Evolutionary conservation across 2,329 filamentous ascomycete species (phyloP), one percentile per base, ranked within the genome.

Genomic region (Knufia fluminis): DNA sequence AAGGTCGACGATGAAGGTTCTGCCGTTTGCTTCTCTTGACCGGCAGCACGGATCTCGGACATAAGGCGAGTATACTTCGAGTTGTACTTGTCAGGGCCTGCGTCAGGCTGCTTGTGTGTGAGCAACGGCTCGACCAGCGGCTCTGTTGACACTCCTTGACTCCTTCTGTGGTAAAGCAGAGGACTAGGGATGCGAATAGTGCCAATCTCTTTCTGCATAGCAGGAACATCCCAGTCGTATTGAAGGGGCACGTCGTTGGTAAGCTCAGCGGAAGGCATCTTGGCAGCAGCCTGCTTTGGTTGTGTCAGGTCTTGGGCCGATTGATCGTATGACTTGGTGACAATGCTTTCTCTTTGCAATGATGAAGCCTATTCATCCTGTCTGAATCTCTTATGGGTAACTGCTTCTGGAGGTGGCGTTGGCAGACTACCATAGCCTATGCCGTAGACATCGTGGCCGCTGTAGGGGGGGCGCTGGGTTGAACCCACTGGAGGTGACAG

Each of bases 121-220:
- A 14, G 2, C 9, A 7, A 12, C 23, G 19, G 19, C 28, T 41
- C 17, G 17, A 31, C 26, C 20, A 39, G 16, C 12, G 28, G 22
- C 16, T 35, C 16, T 38, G 42, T 19, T 9, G 38, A 42, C 10
- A 12, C 23, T 2, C 39, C 39, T 22, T 16, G 23, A 20, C 41
- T 50, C 32, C 22, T n/a, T 26, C 33, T 24, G 32, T 55, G 54
- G 41, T 57, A 57, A 4, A 58, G 49, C 2, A 55, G 32, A 10
- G 56, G 56, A 46, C 54, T 58, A 26, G 56, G 56, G 26, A 58
- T 54, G 3, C 44, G 19, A 26, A 52, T 32, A 14, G 36, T 23
- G 17, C 24, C 35, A 10, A 31, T 12, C 24, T 42, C 28, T 32
- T 14, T 20, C 8, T 19, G 38, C 17, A 17, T 22, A 35, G 44